phyloP scores from a whole-genome alignment of 345 rosid species.

The Populus davidiana region DNA sequence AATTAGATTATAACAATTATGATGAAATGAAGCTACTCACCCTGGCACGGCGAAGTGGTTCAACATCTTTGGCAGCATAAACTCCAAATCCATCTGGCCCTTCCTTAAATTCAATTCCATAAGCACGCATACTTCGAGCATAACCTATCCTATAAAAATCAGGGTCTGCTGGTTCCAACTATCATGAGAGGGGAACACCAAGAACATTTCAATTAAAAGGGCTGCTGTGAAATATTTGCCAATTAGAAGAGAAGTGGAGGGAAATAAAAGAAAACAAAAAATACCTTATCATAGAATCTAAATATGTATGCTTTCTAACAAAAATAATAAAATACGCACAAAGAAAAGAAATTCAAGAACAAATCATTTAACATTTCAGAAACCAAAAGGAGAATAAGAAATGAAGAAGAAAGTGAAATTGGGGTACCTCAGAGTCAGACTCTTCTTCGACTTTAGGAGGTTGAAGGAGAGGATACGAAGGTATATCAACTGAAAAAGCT shows the following conservation, averaged over 20 bases:
- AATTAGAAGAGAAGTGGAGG: no score
- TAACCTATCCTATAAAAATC: slow-evolving; percentile 93
- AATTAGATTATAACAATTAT: neutral
- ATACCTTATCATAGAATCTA: neutral
- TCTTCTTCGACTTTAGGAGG: slow-evolving; percentile 50
- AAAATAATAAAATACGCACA: neutral
- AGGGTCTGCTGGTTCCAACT: slow-evolving; percentile 80
- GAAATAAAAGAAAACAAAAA: neutral
- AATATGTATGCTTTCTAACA: neutral
- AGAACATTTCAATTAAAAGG: neutral
- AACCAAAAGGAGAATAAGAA: neutral
- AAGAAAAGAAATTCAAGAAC: neutral
- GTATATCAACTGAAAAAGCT: slow-evolving; percentile 45
- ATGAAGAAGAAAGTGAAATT: neutral
- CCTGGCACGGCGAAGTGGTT: slow-evolving; percentile 84
- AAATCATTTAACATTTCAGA: neutral
- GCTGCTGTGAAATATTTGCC: no score
- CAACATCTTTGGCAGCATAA: slow-evolving; percentile 83
- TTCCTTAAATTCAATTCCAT: slow-evolving; percentile 85
- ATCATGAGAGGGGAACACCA: neutral
- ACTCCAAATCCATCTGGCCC: slow-evolving; percentile 90
- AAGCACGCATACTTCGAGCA: slow-evolving; percentile 78
- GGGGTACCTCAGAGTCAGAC: slow-evolving; percentile 41
- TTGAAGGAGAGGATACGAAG: slow-evolving; percentile 69
- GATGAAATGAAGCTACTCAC: slow-evolving; percentile 36